These are phyloP conservation scores for Penicillium coprophilum DNA, from an alignment of 495 filamentous ascomycete genomes.

Conservation along the genomic window DNA sequence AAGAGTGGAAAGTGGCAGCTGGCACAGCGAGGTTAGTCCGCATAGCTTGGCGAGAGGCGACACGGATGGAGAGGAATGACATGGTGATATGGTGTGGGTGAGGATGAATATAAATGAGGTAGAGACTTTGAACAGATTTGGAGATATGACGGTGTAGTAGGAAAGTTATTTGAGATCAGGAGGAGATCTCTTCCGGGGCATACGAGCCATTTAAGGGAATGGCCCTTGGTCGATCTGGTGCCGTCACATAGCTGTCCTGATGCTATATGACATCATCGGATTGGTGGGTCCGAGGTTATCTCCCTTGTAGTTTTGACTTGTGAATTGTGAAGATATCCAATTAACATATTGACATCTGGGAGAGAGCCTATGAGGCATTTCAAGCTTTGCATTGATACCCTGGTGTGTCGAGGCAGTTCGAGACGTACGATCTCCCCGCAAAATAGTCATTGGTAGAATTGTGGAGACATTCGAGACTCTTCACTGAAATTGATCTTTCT, in stretches of 20 bases:
- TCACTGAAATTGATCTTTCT: no score
- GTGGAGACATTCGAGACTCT: neutral
- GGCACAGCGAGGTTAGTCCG: constrained; percentile 17
- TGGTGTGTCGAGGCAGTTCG: no score
- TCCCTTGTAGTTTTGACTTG: no score
- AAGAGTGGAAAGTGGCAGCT: constrained; percentile 33
- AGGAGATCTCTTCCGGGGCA: neutral
- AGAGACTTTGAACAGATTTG: neutral
- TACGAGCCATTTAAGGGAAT: neutral
- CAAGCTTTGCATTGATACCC: no score
- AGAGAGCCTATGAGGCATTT: no score
- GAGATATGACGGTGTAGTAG: no score
- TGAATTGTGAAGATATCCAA: no score
- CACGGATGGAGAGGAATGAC: constrained; percentile 36
- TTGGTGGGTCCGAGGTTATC: neutral
- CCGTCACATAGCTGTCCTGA: neutral
- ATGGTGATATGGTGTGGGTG: constrained; percentile 18
- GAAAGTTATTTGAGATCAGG: neutral
- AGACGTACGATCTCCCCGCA: neutral
- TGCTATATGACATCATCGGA: constrained; percentile 6
- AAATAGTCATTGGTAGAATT: neutral
- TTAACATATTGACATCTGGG: no score
- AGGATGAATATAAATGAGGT: no score
- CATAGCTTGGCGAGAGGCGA: constrained; percentile 23
- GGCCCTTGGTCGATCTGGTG: neutral